Conservation (phyloP, 768 basidiomycete species). For the Leccinum uliginosum region DNA sequence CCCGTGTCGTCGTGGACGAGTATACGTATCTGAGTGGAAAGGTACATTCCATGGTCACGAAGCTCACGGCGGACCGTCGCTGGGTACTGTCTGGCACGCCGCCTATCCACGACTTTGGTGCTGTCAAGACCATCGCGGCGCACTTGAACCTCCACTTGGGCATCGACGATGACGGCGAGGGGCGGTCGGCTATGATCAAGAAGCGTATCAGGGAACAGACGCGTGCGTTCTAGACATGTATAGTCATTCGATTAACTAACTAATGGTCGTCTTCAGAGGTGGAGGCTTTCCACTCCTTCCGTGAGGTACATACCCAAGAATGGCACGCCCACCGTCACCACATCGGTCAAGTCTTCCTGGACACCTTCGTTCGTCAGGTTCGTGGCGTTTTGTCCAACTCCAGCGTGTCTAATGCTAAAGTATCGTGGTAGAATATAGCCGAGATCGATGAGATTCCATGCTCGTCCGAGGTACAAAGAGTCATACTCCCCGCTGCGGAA, state of each 20-base stretch:
- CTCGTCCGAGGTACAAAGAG: constrained; percentile 54
- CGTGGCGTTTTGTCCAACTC: constrained; percentile 11
- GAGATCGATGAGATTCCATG: constrained; percentile 96
- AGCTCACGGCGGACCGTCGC: constrained; percentile 69
- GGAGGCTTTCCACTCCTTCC: constrained; percentile 94
- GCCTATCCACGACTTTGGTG: constrained; percentile 85
- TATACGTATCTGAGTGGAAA: constrained; percentile 89
- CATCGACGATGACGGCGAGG: constrained; percentile 84
- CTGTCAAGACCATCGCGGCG: constrained; percentile 85
- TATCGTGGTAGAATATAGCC: constrained; percentile 68
- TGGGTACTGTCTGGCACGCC: constrained; percentile 99
- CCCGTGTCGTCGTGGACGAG: constrained; percentile 87
- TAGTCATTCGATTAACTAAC: constrained; percentile 3
- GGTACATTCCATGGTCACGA: constrained; percentile 72
- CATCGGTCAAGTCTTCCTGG: constrained; percentile 76
- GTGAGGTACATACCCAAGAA: constrained; percentile 85
- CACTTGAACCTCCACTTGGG: constrained; percentile 90
- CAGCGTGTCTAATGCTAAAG: constrained; percentile 10
- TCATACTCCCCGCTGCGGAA: constrained; percentile 86
- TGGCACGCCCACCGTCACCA: constrained; percentile 89
- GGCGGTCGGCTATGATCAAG: constrained; percentile 68
- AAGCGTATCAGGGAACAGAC: constrained; percentile 83
- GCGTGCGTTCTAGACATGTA: constrained; percentile 39
- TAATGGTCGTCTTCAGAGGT: constrained; percentile 50
- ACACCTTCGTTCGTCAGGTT: constrained; percentile 84